phyloP scores from a whole-genome alignment of 2,329 filamentous ascomycete species.

The Byssothecium circinans region DNA sequence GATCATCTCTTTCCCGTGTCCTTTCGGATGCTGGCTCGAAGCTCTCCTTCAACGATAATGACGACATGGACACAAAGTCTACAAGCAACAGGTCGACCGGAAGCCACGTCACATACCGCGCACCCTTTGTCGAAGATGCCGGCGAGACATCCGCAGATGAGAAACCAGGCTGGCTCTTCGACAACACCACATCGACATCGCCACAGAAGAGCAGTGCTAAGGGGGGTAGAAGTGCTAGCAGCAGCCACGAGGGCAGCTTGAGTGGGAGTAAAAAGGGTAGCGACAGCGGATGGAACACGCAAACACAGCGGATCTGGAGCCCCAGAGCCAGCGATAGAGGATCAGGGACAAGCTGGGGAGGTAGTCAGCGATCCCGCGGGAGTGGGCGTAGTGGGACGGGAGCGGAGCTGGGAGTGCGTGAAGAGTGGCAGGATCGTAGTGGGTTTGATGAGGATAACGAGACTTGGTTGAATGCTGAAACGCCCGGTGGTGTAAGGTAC shows the following conservation, averaged over 20 bases:
- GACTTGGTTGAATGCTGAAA: slow-evolving; percentile 25
- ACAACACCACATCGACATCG: neutral
- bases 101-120: slow-evolving; percentile 13
- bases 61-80: neutral
- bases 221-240: slow-evolving; percentile 1
- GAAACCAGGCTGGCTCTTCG: neutral
- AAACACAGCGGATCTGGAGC: neutral
- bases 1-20: neutral
- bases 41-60: neutral
- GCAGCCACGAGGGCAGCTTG: neutral
- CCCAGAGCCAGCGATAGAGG: neutral
- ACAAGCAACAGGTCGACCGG: neutral
- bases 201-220: neutral
- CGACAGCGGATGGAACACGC: neutral
- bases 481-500: slow-evolving; percentile 17
- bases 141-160: slow-evolving; percentile 13
- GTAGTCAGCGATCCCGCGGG: neutral
- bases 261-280: neutral
- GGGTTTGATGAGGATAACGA: slow-evolving; percentile 24
- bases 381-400: neutral
- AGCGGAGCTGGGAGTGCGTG: neutral
- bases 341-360: slow-evolving; percentile 1
- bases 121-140: slow-evolving; percentile 26
- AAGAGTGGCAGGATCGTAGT: slow-evolving; percentile 12
- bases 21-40: slow-evolving; percentile 6